A percentile compares a stretch with the other conserved stretches of the same genome.
Conservation (phyloP, 2,329 filamentous ascomycete species). For the Monilinia fructicola region DNA sequence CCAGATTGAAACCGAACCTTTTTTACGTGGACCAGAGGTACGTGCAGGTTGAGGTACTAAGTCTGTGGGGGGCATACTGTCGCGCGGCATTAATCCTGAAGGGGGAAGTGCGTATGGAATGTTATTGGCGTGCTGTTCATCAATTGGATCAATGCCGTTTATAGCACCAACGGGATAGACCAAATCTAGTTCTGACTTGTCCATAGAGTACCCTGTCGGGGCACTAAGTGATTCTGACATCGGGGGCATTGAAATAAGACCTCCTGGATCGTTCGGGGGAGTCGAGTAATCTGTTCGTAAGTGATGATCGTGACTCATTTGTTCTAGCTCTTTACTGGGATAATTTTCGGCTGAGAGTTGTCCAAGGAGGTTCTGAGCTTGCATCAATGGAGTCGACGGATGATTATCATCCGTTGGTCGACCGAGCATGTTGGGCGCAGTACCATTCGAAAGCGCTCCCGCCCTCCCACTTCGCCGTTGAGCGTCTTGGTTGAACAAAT, state of each 20-base stretch:
- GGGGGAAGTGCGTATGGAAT: conserved; percentile 81
- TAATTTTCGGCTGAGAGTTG: conserved; percentile 66
- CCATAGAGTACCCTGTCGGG: conserved; percentile 44
- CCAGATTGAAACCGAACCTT: conserved; percentile 52
- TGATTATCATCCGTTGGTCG: conserved; percentile 52
- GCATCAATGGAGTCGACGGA: conserved; percentile 65
- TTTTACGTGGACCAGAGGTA: conserved; percentile 44
- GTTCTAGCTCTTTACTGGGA: conserved; percentile 63
- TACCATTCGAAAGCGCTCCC: conserved; percentile 43
- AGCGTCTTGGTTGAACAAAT: conserved; percentile 63
- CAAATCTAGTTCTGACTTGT: conserved; percentile 61
- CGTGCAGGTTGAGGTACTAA: conserved; percentile 45
- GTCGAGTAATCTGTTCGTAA: conserved; percentile 39
- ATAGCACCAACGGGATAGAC: conserved; percentile 91
- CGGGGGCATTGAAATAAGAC: conserved; percentile 39
- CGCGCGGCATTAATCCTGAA: conserved; percentile 40
- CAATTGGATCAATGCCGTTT: conserved; percentile 92
- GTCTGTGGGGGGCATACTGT: conserved; percentile 49
- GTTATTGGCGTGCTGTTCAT: conserved; percentile 90
- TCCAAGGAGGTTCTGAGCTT: conserved; percentile 64
- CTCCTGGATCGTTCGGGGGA: conserved; percentile 37
- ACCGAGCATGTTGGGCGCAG: conserved; percentile 17
- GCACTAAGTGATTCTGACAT: conserved; percentile 47
- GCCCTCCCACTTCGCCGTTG: conserved; percentile 61
- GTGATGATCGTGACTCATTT: conserved; percentile 51